Evolutionary conservation across 2,329 filamentous ascomycete species (phyloP).

Genomic region (Alternaria sp.): DNA sequence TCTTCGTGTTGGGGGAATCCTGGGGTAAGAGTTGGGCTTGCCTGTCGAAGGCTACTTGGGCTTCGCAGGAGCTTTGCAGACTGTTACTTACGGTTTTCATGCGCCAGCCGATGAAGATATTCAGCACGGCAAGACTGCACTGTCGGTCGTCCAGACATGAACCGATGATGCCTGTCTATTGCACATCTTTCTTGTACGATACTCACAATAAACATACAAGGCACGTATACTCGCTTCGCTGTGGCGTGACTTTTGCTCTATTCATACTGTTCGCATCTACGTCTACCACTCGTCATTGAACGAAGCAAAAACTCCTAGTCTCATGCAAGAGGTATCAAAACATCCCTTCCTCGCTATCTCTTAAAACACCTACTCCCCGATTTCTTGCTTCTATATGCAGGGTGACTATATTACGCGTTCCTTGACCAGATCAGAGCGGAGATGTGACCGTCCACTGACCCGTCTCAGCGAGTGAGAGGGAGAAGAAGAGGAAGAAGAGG

Average conservation of each 20-base stretch:
- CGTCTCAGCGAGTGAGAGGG: not conserved
- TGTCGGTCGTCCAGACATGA: not conserved
- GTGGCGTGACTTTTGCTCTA: not conserved
- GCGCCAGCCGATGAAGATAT: not conserved
- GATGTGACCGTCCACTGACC: not conserved
- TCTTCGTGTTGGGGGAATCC: not conserved
- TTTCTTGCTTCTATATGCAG: not conserved
- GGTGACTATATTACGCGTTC: not conserved
- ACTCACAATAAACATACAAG: not conserved
- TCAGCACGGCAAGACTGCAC: not conserved
- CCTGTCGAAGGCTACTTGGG: not conserved
- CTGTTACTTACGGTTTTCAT: not conserved
- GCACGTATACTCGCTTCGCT: not conserved
- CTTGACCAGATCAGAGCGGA: not conserved
- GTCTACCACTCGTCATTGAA: not conserved
- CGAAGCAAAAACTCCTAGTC: not conserved
- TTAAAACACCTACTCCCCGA: not conserved
- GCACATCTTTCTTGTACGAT: not conserved
- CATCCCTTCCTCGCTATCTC: not conserved
- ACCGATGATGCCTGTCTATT: not conserved
- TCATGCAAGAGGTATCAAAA: constrained; percentile 1
- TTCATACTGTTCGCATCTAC: not conserved
- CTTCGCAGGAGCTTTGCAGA: not conserved
- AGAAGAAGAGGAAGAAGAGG: not conserved
- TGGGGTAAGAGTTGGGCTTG: not conserved